Percentiles rank a stretch among this genome's conserved stretches.
Evolutionary conservation across 2,329 filamentous ascomycete genomes (phyloP).

Genomic region (Stachybotrys elegans): DNA sequence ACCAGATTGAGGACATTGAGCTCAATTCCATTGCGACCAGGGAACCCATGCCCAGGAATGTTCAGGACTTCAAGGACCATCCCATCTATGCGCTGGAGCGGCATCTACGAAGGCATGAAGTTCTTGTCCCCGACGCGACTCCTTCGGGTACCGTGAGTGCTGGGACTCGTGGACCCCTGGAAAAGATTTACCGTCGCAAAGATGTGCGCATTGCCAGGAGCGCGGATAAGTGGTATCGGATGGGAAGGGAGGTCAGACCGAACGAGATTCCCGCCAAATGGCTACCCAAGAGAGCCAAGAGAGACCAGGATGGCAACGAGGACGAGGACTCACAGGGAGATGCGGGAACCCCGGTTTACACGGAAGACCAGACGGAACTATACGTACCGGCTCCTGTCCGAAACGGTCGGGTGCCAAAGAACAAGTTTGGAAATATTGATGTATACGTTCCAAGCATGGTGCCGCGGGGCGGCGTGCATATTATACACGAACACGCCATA

Average conservation of each 20-base stretch:
- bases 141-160: constrained; percentile 73
- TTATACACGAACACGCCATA: constrained; percentile 55
- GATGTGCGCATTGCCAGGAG: constrained; percentile 77
- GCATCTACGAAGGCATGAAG: constrained; percentile 78
- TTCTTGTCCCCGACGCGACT: constrained; percentile 65
- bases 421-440: constrained; percentile 91
- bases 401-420: constrained; percentile 74
- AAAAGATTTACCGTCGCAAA: constrained; percentile 74
- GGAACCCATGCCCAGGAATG: constrained; percentile 81
- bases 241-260: constrained; percentile 73
- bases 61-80: constrained; percentile 84
- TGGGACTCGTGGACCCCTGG: constrained; percentile 57
- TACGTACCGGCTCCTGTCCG: constrained; percentile 75
- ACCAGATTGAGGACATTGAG: constrained; percentile 79
- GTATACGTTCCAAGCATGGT: constrained; percentile 91
- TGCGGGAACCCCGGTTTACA: constrained; percentile 54
- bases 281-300: constrained; percentile 44
- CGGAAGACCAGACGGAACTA: constrained; percentile 59
- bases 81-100: constrained; percentile 79
- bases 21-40: constrained; percentile 64
- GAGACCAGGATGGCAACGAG: constrained; percentile 19
- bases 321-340: constrained; percentile 23
- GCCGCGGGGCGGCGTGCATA: constrained; percentile 72
- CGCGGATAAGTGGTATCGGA: constrained; percentile 84
- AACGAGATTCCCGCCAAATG: constrained; percentile 81